A percentile compares a stretch with the other conserved stretches of the same genome.
Conservation (phyloP, 352 stramenopile genomes). For the Globisporangium camurandrum region DNA sequence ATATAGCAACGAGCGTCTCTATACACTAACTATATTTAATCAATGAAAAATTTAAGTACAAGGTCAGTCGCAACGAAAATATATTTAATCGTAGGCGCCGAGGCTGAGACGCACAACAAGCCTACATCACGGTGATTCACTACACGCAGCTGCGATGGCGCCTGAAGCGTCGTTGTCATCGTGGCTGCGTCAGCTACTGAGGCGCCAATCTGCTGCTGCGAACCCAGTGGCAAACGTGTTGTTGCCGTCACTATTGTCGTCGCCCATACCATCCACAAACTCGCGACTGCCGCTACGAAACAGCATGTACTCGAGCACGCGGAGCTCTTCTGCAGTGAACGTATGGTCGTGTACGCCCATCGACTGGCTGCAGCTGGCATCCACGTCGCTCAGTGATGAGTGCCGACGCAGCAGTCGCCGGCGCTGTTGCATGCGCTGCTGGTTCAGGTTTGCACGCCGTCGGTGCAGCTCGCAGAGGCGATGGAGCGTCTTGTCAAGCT, state of each 20-base stretch:
- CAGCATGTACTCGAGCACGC: conserved; percentile 10
- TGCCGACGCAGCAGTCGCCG: conserved; percentile 2
- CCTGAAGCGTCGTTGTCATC: too few relatives aligned
- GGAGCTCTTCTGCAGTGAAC: conserved; percentile 10
- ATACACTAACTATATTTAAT: too few relatives aligned
- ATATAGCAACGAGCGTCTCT: too few relatives aligned
- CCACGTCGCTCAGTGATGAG: neutral
- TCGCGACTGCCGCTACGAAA: conserved; percentile 8
- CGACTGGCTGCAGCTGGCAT: neutral
- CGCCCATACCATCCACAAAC: neutral
- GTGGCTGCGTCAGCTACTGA: neutral
- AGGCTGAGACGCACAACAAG: too few relatives aligned
- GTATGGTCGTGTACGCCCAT: neutral
- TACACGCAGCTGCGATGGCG: too few relatives aligned
- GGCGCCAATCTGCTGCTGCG: neutral
- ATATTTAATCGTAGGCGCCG: too few relatives aligned
- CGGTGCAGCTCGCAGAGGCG: conserved; percentile 48
- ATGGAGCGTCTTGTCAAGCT: conserved; percentile 38
- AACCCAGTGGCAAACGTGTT: neutral
- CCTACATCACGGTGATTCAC: too few relatives aligned
- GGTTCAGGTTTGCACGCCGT: conserved; percentile 41
- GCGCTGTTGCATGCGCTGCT: conserved; percentile 21
- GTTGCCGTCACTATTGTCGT: neutral
- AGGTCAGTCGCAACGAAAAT: too few relatives aligned
- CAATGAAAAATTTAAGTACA: too few relatives aligned